A percentile compares a stretch with the other conserved stretches of the same genome.
Evolutionary conservation across 2,329 filamentous ascomycete genomes (phyloP).

Genomic region (Hymenoscyphus fructigenus): DNA sequence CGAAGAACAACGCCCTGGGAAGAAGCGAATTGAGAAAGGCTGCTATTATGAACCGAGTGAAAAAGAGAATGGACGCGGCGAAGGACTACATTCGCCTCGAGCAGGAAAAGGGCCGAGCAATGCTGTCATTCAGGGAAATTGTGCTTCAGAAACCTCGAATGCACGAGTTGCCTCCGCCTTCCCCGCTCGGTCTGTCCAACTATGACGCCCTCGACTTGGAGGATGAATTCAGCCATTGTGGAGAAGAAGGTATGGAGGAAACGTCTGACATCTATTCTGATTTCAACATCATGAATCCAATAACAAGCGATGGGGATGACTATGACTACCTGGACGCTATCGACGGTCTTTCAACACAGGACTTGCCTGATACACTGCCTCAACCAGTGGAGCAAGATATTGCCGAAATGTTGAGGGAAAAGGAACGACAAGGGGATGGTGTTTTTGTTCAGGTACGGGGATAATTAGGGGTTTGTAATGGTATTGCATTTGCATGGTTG

Average conservation of each 20-base stretch:
- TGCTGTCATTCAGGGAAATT: conserved; percentile 30
- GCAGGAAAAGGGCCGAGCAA: conserved; percentile 27
- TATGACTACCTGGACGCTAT: conserved; percentile 37
- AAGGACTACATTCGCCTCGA: conserved; percentile 29
- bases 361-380: conserved; percentile 30
- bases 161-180: conserved; percentile 32
- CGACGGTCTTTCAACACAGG: conserved; percentile 33
- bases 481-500: conserved; percentile 20
- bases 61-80: conserved; percentile 44
- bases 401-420: conserved; percentile 33
- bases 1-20: conserved; percentile 47
- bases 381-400: conserved; percentile 32
- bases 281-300: conserved; percentile 37
- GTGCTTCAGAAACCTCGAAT: conserved; percentile 30
- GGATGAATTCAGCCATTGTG: conserved; percentile 28
- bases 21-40: conserved; percentile 59
- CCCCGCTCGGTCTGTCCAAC: conserved; percentile 37
- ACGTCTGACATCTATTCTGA: conserved; percentile 33
- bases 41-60: conserved; percentile 63
- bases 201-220: conserved; percentile 38
- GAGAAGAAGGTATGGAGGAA: conserved; percentile 21
- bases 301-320: conserved; percentile 29
- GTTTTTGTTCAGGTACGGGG: conserved; percentile 27
- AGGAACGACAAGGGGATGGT: conserved; percentile 29
- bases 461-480: conserved; percentile 32